phyloP scores from a whole-genome alignment of 805 yeast genomes.

The Torulaspora indica region DNA sequence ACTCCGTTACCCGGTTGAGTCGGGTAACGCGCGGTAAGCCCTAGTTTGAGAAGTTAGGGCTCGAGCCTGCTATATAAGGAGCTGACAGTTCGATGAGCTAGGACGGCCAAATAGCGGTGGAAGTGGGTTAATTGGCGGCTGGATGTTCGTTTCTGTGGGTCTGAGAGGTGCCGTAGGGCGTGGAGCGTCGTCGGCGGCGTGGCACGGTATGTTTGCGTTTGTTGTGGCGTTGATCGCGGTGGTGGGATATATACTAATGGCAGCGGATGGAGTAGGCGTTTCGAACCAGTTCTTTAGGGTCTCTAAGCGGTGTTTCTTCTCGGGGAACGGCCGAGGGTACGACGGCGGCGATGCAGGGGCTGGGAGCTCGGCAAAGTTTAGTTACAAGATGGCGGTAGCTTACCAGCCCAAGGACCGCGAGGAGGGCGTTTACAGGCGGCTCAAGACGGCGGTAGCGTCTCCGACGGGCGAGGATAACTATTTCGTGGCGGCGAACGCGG shows the following conservation, averaged over 20 bases:
- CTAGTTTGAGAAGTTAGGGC: too few species aligned
- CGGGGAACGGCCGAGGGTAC: conserved; percentile 12
- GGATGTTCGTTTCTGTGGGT: conserved; percentile 20
- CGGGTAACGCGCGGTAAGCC: too few species aligned
- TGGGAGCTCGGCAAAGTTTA: conserved; percentile 6
- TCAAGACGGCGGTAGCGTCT: conserved; percentile 41
- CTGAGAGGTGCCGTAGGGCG: conserved; percentile 14
- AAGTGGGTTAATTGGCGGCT: not conserved
- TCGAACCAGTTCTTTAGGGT: conserved; percentile 10
- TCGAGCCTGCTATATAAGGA: too few species aligned
- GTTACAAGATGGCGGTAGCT: conserved; percentile 59
- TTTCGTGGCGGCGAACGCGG: conserved; percentile 42
- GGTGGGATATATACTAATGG: conserved; percentile 22
- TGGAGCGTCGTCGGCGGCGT: conserved; percentile 7
- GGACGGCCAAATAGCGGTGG: not conserved
- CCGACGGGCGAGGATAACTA: conserved; percentile 78
- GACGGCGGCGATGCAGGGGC: conserved; percentile 3
- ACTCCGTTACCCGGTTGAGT: too few species aligned
- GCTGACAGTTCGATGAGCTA: too few species aligned
- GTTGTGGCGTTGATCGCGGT: conserved; percentile 11
- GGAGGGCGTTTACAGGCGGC: conserved; percentile 40
- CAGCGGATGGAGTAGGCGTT: conserved; percentile 3
- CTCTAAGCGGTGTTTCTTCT: conserved; percentile 21
- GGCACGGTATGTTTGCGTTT: conserved; percentile 26
- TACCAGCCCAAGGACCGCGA: conserved; percentile 70